These are phyloP conservation scores for Chytriomyces confervae DNA, from an alignment of 192 early-diverging fungal species.

Conservation along the genomic window DNA sequence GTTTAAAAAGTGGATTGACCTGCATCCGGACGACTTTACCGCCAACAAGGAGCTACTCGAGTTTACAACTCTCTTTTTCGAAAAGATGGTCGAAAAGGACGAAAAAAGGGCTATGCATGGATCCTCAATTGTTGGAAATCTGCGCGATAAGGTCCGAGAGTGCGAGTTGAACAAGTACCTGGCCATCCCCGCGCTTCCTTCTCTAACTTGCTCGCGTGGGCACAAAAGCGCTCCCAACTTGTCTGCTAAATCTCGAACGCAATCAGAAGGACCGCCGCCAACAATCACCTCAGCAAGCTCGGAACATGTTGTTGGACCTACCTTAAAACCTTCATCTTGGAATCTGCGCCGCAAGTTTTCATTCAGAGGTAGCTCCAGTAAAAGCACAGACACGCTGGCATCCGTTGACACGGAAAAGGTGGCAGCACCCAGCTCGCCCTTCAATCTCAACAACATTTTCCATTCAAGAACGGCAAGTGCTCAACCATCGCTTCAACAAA, in stretches of 20 bases:
- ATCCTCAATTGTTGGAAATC: conserved; percentile 37
- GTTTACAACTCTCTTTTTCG: conserved; percentile 39
- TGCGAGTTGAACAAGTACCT: not conserved
- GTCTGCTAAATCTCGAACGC: not conserved
- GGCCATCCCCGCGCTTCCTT: not conserved
- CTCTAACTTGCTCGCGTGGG: not conserved
- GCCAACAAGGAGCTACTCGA: conserved; percentile 19
- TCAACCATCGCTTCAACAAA: not conserved
- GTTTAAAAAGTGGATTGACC: conserved; percentile 59
- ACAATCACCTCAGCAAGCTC: not conserved
- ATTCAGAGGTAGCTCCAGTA: not conserved
- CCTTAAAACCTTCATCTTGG: not conserved
- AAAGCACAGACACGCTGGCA: not conserved
- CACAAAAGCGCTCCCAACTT: not conserved
- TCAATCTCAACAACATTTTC: not conserved
- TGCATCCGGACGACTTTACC: conserved; percentile 49
- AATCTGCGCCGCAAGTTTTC: conserved; percentile 15
- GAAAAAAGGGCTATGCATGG: conserved; percentile 41
- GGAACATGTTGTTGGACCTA: not conserved
- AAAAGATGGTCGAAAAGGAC: conserved; percentile 38
- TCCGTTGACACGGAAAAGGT: not conserved
- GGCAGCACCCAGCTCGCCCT: not conserved
- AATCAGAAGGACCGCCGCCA: not conserved
- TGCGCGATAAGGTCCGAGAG: conserved; percentile 30
- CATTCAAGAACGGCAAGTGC: not conserved